Evolutionary conservation across 805 yeast genomes (phyloP), one percentile per base, ranked within the genome.

Genomic region (Metschnikowia hibisci): DNA sequence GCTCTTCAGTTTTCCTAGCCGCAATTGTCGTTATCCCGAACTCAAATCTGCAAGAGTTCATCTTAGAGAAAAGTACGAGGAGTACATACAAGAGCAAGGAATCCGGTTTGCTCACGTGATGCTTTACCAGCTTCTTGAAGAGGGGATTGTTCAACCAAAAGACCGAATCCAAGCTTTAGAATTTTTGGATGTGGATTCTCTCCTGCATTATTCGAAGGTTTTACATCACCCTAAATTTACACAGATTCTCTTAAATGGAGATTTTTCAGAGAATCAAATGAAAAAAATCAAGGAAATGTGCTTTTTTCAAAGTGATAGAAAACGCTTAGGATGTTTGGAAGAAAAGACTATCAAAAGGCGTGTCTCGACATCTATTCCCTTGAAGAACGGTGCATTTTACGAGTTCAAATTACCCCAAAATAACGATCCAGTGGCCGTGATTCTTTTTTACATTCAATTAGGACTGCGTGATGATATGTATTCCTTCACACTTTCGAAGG

Each of bases 161-260:
- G 78, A 77, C 26, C 64, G 88, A 50, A 50, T 77, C 12, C 78
- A 75, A n/a, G 75, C 77, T 0, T 53, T 83, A 28, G 84, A 82
- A 46, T 69, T 72, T 7, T 51, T 76, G 6, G 76, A 74, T 20
- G 44, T 64, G 6, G 59, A 62, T 0, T 53, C 59, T 0, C 61
- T 80, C 36, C 52, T 53, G 14, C 11, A 44, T 0, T 62, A 74
- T 39, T 57, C 68, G 5, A 11, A 37, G 0, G 4, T 32, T 0
- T 61, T 77, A 20, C 50, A 66, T 7, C 38, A 40, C 1, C 50
- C 65, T 4, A 69, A 65, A 28, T 62, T 57, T 41, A 41, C 72
- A 23, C 71, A 66, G n/a, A 48, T 75, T 2, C 61, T 82, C 14
- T 50, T 78, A 11, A 78, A 77, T 34, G 88, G 89, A 3, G 76